Base-by-base conservation (phyloP, 129 eudicot genomes). In the Glebionis coronaria region DNA sequence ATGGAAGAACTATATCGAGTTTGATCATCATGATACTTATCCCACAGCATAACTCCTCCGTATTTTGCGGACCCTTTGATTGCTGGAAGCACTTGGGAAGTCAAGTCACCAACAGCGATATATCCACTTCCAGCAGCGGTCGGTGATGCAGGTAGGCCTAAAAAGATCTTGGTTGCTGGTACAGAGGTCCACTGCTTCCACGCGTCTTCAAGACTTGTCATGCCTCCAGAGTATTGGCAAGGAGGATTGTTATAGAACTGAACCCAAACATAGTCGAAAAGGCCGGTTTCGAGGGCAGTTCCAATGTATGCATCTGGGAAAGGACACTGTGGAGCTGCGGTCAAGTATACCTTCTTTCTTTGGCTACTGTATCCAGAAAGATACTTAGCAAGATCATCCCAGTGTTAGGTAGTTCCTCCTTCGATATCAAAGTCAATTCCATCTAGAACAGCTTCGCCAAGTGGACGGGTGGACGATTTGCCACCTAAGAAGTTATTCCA, bases 291-390 rank as follows among this genome's bases (percentile, higher is more conserved):
- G 16, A 84, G 56, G 2, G 85, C 85, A 0, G 49, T 50, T 15
- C 85, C 82, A 12, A 77, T 44, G 31, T 63, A 74, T 0, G 73
- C 73, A 66, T 83, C 85, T 1, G 88, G 88, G 29, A 59, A 79
- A 1, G 84, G 82, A 78, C 84, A 83, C 38, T 79, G 84, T 0
- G 84, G 84, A 7, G 88, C 74, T 13, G 88, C 82, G 0, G 77
- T 61, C 58, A 83, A 35, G 66, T 68, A 54, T 9, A 83, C 88
- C 55, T 79, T 72, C 57, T 73, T 75, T 12, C 78, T 66, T 9
- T 35, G 44, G 11, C 40, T 62, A 53, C 73, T 67, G 47, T 63
- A 67, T 15, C 19, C 52, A n/a, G 31, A 27, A 7, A 78, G 81
- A 11, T 47, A 61, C 61, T 35, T 44, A 1, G 87, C 84, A 3